Evolutionary conservation across 176 grass and related monocot species (phyloP).

Genomic region (Bonia amplexicaulis): DNA sequence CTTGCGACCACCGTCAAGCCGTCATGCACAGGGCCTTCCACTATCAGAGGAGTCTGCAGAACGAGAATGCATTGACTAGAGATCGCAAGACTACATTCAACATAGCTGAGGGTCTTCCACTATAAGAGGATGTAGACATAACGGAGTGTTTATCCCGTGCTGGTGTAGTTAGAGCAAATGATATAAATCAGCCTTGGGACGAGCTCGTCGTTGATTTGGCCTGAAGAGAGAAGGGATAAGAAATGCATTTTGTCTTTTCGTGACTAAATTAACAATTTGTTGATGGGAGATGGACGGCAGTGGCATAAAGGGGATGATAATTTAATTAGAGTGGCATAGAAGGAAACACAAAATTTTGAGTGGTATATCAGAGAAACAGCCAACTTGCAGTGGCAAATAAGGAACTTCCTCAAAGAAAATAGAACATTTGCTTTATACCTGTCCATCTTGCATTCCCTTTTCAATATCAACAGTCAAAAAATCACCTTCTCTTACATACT

Average conservation of each 20-base stretch:
- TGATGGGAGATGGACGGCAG: no score
- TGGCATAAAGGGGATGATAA: no score
- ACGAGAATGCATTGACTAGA: conserved; percentile 82
- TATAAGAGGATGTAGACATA: conserved; percentile 77
- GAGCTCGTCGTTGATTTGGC: conserved; percentile 28
- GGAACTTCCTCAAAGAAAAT: not conserved
- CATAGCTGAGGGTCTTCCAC: conserved; percentile 70
- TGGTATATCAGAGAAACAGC: no score
- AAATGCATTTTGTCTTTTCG: no score
- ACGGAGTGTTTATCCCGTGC: conserved; percentile 64
- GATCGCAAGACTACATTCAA: conserved; percentile 91
- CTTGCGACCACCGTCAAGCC: no score
- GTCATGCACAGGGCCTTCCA: no score
- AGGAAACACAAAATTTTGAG: no score
- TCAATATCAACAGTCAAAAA: conserved; percentile 99
- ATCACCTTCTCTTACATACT: conserved; percentile 84
- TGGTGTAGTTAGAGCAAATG: conserved; percentile 82
- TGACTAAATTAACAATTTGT: no score
- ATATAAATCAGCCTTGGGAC: conserved; percentile 87
- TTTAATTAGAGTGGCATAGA: no score
- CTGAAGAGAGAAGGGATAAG: no score
- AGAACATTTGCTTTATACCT: conserved; percentile 47
- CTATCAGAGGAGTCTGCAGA: not conserved
- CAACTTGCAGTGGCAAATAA: no score
- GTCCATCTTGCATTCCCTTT: conserved; percentile 99